phyloP scores from a whole-genome alignment of 2,329 filamentous ascomycete species.

The Aspergillus sp. region DNA sequence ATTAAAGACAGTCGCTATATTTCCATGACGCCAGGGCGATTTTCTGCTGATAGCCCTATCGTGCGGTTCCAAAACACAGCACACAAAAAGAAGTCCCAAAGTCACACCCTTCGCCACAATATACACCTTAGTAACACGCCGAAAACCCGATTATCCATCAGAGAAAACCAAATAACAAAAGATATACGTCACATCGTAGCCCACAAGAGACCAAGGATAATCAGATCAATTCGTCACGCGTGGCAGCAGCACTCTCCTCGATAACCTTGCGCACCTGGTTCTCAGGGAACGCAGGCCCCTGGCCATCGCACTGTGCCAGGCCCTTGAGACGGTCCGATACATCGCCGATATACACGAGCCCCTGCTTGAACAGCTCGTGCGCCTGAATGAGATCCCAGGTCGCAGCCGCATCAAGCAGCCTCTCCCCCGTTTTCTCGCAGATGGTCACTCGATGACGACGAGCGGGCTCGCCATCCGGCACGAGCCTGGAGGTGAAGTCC shows the following conservation, averaged over 20 bases:
- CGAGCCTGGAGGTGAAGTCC: slow-evolving; percentile 66
- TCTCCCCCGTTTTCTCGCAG: slow-evolving; percentile 62
- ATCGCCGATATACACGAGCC: slow-evolving; percentile 75
- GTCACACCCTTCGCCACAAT: background rate
- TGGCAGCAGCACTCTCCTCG: slow-evolving; percentile 71
- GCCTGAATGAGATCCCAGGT: slow-evolving; percentile 88
- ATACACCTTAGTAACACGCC: background rate
- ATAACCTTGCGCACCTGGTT: slow-evolving; percentile 70
- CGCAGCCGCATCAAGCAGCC: slow-evolving; percentile 69
- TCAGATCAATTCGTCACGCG: slow-evolving; percentile 74
- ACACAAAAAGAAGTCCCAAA: background rate
- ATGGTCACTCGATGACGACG: slow-evolving; percentile 68
- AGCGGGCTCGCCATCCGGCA: slow-evolving; percentile 44
- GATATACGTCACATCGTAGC: slow-evolving; percentile 1
- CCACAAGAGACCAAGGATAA: background rate
- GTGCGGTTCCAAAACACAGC: background rate
- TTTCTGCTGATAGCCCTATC: background rate
- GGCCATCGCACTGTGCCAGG: slow-evolving; percentile 76
- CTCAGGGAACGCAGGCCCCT: slow-evolving; percentile 85
- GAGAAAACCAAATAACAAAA: background rate
- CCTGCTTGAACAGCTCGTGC: slow-evolving; percentile 72
- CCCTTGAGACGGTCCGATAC: slow-evolving; percentile 77
- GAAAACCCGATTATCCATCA: background rate
- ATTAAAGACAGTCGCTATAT: no score
- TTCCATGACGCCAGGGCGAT: background rate